These are phyloP conservation scores for Polyporus arcularius DNA, from an alignment of 768 basidiomycete genomes.

Conservation along the genomic window DNA sequence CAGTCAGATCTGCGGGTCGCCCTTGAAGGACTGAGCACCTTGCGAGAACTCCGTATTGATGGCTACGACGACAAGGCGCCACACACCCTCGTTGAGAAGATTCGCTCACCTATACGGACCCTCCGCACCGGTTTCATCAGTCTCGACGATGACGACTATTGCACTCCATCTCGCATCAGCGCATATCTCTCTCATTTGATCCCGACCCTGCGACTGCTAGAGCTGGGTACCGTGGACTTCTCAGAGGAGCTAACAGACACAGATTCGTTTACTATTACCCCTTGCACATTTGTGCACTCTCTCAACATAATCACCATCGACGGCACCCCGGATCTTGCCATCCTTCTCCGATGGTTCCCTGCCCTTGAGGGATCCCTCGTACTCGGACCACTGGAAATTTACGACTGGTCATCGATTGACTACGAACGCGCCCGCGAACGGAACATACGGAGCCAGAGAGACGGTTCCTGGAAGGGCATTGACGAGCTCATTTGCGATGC, in stretches of 20 bases:
- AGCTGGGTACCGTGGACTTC: not conserved
- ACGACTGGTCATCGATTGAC: not conserved
- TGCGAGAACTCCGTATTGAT: too few species aligned
- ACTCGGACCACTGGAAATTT: not conserved
- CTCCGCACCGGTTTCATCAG: too few species aligned
- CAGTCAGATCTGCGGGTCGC: too few species aligned
- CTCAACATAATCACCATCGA: not conserved
- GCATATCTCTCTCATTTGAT: not conserved
- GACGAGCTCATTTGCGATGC: not conserved
- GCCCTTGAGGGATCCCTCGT: not conserved
- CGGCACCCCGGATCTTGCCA: not conserved
- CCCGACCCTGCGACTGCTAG: not conserved
- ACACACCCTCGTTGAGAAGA: too few species aligned
- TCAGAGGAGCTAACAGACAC: too few species aligned
- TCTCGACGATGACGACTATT: too few species aligned
- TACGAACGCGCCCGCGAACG: not conserved
- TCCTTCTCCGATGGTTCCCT: not conserved
- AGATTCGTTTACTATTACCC: not conserved
- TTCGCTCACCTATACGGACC: too few species aligned
- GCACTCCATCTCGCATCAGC: too few species aligned
- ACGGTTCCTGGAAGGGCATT: not conserved
- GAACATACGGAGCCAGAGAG: not conserved
- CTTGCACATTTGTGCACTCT: not conserved
- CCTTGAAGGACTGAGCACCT: too few species aligned
- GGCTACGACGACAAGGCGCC: too few species aligned